phyloP scores from a whole-genome alignment of 2,329 filamentous ascomycete genomes.

The Plenodomus tracheiphilus region DNA sequence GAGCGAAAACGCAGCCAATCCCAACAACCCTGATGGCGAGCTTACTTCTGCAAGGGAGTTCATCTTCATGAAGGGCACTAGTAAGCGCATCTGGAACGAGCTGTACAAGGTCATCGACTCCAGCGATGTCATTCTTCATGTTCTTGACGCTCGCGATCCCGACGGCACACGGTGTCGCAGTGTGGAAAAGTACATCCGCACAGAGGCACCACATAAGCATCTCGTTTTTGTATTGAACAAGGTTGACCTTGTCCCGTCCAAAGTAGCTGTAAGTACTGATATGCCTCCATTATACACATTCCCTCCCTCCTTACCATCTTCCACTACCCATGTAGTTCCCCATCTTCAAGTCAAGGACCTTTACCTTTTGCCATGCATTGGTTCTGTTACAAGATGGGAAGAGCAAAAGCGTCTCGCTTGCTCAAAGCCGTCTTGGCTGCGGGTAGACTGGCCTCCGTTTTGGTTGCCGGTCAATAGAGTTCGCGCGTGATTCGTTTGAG shows the following conservation, averaged over 20 bases:
- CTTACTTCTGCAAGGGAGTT: conserved; percentile 59
- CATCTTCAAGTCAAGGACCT: conserved; percentile 90
- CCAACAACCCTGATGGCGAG: conserved; percentile 43
- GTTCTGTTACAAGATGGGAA: conserved; percentile 99
- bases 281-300: conserved; percentile 38
- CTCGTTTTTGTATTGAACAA: conserved; percentile 89
- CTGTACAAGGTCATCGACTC: conserved; percentile 94
- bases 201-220: conserved; percentile 96
- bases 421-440: conserved; percentile 63
- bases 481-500: conserved; percentile 87
- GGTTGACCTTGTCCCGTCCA: conserved; percentile 88
- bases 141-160: conserved; percentile 35
- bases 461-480: conserved; percentile 79
- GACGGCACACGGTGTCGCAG: conserved; percentile 82
- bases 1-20: conserved; percentile 43
- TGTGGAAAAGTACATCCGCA: conserved; percentile 89
- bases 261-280: conserved; percentile 77
- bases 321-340: conserved; percentile 52
- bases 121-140: conserved; percentile 86
- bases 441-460: conserved; percentile 81
- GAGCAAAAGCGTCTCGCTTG: conserved; percentile 77
- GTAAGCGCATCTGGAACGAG: conserved; percentile 83
- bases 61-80: conserved; percentile 93
- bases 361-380: conserved; percentile 73
- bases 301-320: conserved; percentile 51